Percentiles rank a stretch among this genome's conserved stretches.
Conservation (phyloP, 2,329 filamentous ascomycete genomes). For the Ophiobolus disseminans region DNA sequence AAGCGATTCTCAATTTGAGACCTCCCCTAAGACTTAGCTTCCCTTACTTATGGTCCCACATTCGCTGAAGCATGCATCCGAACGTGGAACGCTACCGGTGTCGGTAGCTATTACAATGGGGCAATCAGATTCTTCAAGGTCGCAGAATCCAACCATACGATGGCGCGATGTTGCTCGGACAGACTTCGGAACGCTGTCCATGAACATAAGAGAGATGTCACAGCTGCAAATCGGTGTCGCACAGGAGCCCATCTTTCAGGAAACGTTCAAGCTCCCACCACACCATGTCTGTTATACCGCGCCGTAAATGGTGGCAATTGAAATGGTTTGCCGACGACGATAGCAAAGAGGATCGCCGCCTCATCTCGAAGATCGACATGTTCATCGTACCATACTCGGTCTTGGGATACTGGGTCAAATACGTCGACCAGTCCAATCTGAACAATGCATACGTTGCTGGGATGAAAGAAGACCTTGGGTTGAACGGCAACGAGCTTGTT, state of each 20-base stretch:
- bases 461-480: conserved; percentile 58
- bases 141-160: not conserved
- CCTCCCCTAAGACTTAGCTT: not conserved
- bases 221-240: too few relatives aligned
- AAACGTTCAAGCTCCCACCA: not conserved
- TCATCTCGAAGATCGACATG: conserved; percentile 62
- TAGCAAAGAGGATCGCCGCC: conserved; percentile 55
- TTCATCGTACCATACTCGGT: conserved; percentile 63
- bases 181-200: not conserved
- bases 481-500: conserved; percentile 61
- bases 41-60: not conserved
- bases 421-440: conserved; percentile 61
- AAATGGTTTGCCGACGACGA: conserved; percentile 47
- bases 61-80: not conserved
- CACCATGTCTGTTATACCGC: conserved; percentile 4
- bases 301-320: conserved; percentile 19
- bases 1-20: not conserved
- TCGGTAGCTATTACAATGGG: not conserved
- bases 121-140: not conserved
- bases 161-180: conserved; percentile 1
- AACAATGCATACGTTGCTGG: conserved; percentile 64
- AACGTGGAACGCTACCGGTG: not conserved
- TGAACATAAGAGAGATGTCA: too few relatives aligned
- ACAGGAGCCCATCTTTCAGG: too few relatives aligned
- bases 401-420: conserved; percentile 63